phyloP scores from a whole-genome alignment of 441 rosid genomes.

The Raphanus hybrid region DNA sequence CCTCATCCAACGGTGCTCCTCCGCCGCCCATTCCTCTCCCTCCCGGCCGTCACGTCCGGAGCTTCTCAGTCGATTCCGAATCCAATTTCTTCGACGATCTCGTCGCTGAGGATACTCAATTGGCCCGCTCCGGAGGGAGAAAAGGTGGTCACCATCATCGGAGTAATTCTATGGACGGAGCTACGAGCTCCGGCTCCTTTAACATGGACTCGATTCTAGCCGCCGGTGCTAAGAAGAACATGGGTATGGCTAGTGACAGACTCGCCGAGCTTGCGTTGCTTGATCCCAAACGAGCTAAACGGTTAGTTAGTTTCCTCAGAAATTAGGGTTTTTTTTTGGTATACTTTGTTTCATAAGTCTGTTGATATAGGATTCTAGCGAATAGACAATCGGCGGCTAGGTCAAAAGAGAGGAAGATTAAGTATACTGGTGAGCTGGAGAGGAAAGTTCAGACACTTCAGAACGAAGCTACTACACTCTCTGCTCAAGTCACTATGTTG shows the following conservation, averaged over 20 bases:
- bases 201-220: constrained; percentile 59
- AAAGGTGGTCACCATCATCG: constrained; percentile 48
- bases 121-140: constrained; percentile 34
- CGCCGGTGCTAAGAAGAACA: constrained; percentile 67
- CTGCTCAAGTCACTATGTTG: constrained; percentile 89
- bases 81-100: constrained; percentile 81
- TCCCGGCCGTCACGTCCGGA: constrained; percentile 63
- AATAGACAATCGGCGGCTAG: constrained; percentile 96
- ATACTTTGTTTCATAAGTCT: background rate
- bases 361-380: constrained; percentile 68
- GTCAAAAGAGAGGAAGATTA: constrained; percentile 88
- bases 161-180: constrained; percentile 89
- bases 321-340: background rate
- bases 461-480: constrained; percentile 91
- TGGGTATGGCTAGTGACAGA: constrained; percentile 68
- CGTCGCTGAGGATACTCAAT: constrained; percentile 45
- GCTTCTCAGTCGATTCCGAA: constrained; percentile 90
- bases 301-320: constrained; percentile 45
- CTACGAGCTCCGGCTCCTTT: constrained; percentile 52
- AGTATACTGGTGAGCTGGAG: constrained; percentile 83
- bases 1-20: constrained; percentile 55
- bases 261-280: constrained; percentile 87
- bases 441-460: constrained; percentile 96
- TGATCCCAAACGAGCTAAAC: constrained; percentile 96
- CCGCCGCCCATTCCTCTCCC: constrained; percentile 34